These are phyloP conservation scores for Spizellomyces sp. DNA, from an alignment of 192 early-diverging fungal genomes.

Conservation along the genomic window DNA sequence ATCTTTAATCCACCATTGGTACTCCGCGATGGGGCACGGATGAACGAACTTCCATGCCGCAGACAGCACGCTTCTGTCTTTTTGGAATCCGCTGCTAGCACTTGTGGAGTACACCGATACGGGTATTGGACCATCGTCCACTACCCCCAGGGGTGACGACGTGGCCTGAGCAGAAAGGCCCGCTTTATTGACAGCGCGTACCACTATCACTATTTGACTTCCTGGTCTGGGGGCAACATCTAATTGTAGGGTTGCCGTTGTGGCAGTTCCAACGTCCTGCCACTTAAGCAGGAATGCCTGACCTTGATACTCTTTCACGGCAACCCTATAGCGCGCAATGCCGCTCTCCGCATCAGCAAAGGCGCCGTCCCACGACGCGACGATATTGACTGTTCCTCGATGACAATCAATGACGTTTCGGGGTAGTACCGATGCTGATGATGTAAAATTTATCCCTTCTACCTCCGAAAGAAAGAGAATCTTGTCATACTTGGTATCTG, in stretches of 20 bases:
- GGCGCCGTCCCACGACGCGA: slow-evolving; percentile 6
- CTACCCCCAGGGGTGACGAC: background rate
- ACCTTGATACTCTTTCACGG: slow-evolving; percentile 5
- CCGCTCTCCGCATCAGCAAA: slow-evolving; percentile 12
- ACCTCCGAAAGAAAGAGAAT: background rate
- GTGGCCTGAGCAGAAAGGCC: background rate
- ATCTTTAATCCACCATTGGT: slow-evolving; percentile 5
- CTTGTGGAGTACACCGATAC: background rate
- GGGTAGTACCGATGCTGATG: background rate
- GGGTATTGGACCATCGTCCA: background rate
- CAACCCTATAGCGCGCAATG: slow-evolving; percentile 3
- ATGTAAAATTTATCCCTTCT: background rate
- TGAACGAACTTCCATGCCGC: slow-evolving; percentile 8
- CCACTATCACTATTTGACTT: background rate
- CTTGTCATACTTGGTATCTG: background rate
- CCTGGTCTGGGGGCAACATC: background rate
- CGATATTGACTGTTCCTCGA: background rate
- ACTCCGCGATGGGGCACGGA: slow-evolving; percentile 11
- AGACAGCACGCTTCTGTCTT: background rate
- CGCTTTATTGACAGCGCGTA: background rate
- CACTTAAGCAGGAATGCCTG: background rate
- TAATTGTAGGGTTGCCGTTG: background rate
- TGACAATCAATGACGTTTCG: background rate
- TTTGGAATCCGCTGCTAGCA: background rate
- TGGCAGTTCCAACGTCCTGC: slow-evolving; percentile 1